Base-by-base conservation (phyloP, 208 protist genomes). In the Leishmania lainsoni region DNA sequence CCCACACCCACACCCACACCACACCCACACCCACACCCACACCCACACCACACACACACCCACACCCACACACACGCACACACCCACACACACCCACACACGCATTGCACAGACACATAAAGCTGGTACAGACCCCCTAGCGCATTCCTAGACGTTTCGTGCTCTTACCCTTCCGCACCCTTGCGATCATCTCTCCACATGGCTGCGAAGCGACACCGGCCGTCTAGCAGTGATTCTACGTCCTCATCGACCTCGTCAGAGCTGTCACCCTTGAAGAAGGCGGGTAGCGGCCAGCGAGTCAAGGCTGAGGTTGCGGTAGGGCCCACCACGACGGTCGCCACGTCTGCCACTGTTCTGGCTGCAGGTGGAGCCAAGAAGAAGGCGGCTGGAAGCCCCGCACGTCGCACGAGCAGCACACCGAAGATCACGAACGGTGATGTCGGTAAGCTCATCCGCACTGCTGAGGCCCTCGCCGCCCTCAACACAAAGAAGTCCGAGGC, bases 401-500 rank as follows among this genome's bases (percentile, higher is more conserved):
- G 76, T 29, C 66, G 59, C n/a, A 32, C 39, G 12, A 65, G 75
- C 39, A 63, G 77, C 14, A 51, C 56, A 5, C 76, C 70, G 32
- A 76, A 81, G 66, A 87, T 92, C 14, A 83, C 83, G n/a, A 88
- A 92, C 75, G 81, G 84, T 42, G 66, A 61, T 1, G 71, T 66
- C 2, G 83, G 80, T 5, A 63, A 74, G 59, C 79, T 91, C 39
- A 77, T 76, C 68, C 90, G 90, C 35, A 81, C 82, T 1, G 52
- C 74, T 4, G 89, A 87, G 78, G 84, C 84, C 32, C 81, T 91
- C 4, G 74, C 73, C 32, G 66, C 71, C 58, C 79, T 92, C 66
- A 81, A 79, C n/a, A 78, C 78, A 48, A 91, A 91, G 75, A 90
- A 91, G 72, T 89, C 88, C 16, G 79, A 95, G 76, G 78, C 85